Percentiles rank a stretch among this genome's conserved stretches.
Conservation (phyloP, 257 asterid genomes). For the Eustoma russellianum region DNA sequence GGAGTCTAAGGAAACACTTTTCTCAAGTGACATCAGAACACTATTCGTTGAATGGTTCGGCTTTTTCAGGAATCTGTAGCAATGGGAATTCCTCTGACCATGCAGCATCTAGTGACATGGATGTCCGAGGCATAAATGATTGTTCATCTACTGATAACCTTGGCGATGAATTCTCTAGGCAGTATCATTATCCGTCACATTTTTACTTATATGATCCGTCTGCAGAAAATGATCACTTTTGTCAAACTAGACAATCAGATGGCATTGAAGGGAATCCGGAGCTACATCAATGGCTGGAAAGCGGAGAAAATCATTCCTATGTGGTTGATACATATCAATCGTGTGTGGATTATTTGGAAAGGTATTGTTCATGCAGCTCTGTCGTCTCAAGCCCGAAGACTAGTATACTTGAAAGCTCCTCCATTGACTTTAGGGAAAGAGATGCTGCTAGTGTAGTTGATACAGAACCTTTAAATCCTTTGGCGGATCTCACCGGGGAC, state of each 20-base stretch:
- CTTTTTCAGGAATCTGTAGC: constrained; percentile 23
- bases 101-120: constrained; percentile 19
- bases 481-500: constrained; percentile 84
- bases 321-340: constrained; percentile 23
- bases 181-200: constrained; percentile 14
- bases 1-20: neutral
- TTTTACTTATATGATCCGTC: constrained; percentile 29
- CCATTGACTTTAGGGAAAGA: constrained; percentile 39
- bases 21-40: constrained; percentile 25
- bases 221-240: constrained; percentile 34
- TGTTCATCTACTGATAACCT: constrained; percentile 22
- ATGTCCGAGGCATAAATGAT: constrained; percentile 18
- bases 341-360: constrained; percentile 30
- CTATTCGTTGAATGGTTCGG: constrained; percentile 20
- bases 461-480: constrained; percentile 46
- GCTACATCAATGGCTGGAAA: constrained; percentile 27
- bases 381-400: constrained; percentile 32
- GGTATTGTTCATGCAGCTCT: constrained; percentile 23
- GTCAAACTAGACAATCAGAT: constrained; percentile 16
- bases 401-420: constrained; percentile 19
- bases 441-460: constrained; percentile 42
- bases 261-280: constrained; percentile 19
- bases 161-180: constrained; percentile 23
- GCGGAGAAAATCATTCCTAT: constrained; percentile 16
- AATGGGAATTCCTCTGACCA: constrained; percentile 21